Conservation (phyloP, 1,284 basidiomycete species). For the Ceratobasidium sp. region DNA sequence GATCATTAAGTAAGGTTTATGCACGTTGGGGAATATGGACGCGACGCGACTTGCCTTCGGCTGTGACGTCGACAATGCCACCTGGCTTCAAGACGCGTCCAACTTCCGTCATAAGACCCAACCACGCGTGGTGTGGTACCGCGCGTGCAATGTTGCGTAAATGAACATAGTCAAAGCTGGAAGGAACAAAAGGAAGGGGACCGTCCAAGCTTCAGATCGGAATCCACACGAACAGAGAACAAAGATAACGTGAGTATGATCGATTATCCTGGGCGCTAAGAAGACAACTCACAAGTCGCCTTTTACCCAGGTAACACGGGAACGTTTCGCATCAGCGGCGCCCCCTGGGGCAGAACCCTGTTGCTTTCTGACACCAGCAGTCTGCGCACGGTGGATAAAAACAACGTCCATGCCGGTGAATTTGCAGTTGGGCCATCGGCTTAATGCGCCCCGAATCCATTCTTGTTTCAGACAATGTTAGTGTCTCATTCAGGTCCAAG, state of each 20-base stretch:
- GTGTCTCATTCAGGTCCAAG: background rate
- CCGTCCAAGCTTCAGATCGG: slow-evolving; percentile 38
- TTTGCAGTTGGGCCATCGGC: slow-evolving; percentile 31
- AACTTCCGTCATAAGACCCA: slow-evolving; percentile 22
- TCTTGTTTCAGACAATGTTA: slow-evolving; percentile 31
- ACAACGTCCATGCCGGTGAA: slow-evolving; percentile 44
- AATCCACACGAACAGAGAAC: background rate
- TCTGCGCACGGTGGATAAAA: slow-evolving; percentile 35
- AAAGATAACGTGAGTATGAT: background rate
- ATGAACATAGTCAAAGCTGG: slow-evolving; percentile 43
- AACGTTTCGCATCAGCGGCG: background rate
- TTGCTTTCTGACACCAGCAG: slow-evolving; percentile 14
- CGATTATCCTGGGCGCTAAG: background rate
- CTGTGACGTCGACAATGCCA: slow-evolving; percentile 37
- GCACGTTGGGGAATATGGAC: no score
- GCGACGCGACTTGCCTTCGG: slow-evolving; percentile 33
- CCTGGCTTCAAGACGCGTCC: slow-evolving; percentile 40
- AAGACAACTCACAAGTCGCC: slow-evolving; percentile 40
- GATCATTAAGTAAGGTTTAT: background rate
- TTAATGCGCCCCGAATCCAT: slow-evolving; percentile 29
- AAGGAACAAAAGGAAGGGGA: slow-evolving; percentile 35
- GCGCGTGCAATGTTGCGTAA: slow-evolving; percentile 38
- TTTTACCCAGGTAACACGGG: slow-evolving; percentile 41
- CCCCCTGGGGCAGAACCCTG: background rate
- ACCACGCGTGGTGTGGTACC: slow-evolving; percentile 32